Evolutionary conservation across 208 protist species (phyloP).

Genomic region (Leishmania major): DNA sequence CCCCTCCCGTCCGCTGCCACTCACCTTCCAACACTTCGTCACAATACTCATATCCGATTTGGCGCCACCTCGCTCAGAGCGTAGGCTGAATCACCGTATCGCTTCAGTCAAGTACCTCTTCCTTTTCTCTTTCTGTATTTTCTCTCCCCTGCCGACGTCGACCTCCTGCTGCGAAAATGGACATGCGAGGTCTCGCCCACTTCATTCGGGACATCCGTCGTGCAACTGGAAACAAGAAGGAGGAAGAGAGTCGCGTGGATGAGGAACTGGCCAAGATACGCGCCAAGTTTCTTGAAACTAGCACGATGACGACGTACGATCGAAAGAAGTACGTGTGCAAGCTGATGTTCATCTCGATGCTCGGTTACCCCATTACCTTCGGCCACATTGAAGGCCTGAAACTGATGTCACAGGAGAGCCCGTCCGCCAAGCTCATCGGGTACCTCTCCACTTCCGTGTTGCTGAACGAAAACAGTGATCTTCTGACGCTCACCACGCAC

Average conservation of each 20-base stretch:
- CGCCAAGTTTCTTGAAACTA: slow-evolving; percentile 94
- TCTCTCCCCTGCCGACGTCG: not conserved
- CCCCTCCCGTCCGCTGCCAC: not conserved
- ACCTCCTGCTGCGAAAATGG: slow-evolving; percentile 78
- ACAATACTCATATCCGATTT: not conserved
- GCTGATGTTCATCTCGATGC: slow-evolving; percentile 99
- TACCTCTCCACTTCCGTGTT: slow-evolving; percentile 97
- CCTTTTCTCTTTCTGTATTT: not conserved
- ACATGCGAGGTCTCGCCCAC: slow-evolving; percentile 96
- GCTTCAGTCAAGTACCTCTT: not conserved
- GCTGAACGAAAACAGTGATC: slow-evolving; percentile 97
- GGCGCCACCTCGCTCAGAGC: not conserved
- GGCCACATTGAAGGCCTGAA: slow-evolving; percentile 99
- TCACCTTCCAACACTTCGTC: not conserved
- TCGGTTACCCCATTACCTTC: slow-evolving; percentile 99
- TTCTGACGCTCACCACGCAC: slow-evolving; percentile 98
- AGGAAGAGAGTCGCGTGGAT: slow-evolving; percentile 96
- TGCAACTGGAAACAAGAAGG: slow-evolving; percentile 91
- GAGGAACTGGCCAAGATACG: slow-evolving; percentile 99
- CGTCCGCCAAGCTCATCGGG: slow-evolving; percentile 98
- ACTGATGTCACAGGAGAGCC: slow-evolving; percentile 95
- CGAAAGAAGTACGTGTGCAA: slow-evolving; percentile 99
- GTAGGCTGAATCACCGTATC: not conserved
- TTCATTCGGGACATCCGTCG: slow-evolving; percentile 97
- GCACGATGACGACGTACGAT: slow-evolving; percentile 94